Percentiles rank a stretch among this genome's conserved stretches.
Evolutionary conservation across 1,139 yeast species (phyloP).

Genomic region (Yamadazyma aaseri): DNA sequence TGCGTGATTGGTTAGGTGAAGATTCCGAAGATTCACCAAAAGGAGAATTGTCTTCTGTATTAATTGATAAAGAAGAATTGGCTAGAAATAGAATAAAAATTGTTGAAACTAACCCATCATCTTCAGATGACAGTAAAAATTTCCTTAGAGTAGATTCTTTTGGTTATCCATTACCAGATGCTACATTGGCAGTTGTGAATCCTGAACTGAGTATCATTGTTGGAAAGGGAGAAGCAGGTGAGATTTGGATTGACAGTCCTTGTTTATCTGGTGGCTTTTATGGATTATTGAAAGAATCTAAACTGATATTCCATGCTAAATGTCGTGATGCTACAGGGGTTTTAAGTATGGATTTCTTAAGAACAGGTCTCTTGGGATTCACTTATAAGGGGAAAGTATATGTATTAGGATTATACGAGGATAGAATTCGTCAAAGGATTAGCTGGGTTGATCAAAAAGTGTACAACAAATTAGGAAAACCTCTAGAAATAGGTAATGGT

Average conservation of each 20-base stretch:
- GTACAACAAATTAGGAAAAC: slow-evolving; percentile 30
- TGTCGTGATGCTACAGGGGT: slow-evolving; percentile 70
- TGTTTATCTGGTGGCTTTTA: slow-evolving; percentile 87
- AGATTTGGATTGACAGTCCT: slow-evolving; percentile 93
- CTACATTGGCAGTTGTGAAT: slow-evolving; percentile 88
- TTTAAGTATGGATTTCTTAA: slow-evolving; percentile 72
- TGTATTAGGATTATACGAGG: slow-evolving; percentile 87
- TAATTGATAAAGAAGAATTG: slow-evolving; percentile 78
- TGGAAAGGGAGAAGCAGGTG: slow-evolving; percentile 82
- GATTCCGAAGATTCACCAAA: slow-evolving; percentile 30
- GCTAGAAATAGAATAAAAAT: slow-evolving; percentile 76
- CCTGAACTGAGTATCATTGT: slow-evolving; percentile 80
- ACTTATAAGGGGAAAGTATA: slow-evolving; percentile 83
- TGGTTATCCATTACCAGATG: slow-evolving; percentile 93
- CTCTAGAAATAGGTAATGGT: slow-evolving; percentile 35
- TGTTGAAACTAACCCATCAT: slow-evolving; percentile 59
- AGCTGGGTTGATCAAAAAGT: slow-evolving; percentile 60
- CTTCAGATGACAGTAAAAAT: slow-evolving; percentile 52
- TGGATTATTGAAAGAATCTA: slow-evolving; percentile 68
- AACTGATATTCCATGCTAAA: slow-evolving; percentile 76
- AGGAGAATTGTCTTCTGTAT: slow-evolving; percentile 63
- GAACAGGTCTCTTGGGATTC: slow-evolving; percentile 92
- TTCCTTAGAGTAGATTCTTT: slow-evolving; percentile 79
- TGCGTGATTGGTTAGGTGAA: slow-evolving; percentile 78
- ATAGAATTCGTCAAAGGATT: slow-evolving; percentile 76